Conservation (phyloP, 1,284 basidiomycete species). For the Hemileia vastatrix region DNA sequence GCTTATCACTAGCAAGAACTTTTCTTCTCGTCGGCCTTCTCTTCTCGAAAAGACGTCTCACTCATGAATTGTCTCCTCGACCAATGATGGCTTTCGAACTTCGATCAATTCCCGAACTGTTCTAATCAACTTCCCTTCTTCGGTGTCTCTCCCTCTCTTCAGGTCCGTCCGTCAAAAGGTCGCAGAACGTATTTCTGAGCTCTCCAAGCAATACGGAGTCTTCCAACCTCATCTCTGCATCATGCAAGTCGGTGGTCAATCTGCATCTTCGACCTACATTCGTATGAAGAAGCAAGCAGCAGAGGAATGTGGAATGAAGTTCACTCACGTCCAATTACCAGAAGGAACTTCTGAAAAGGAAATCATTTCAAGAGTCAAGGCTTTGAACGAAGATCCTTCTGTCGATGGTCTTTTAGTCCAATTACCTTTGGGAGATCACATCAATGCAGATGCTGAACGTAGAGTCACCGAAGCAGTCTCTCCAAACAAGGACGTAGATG, state of each 20-base stretch:
- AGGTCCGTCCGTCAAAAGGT: conserved; percentile 34
- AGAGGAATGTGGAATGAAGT: conserved; percentile 41
- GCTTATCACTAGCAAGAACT: too few species aligned
- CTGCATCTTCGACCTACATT: conserved; percentile 43
- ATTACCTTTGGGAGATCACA: conserved; percentile 41
- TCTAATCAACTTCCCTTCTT: background rate
- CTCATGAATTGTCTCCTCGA: too few species aligned
- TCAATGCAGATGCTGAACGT: conserved; percentile 40
- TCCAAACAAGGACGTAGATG: conserved; percentile 43
- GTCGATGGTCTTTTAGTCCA: conserved; percentile 44
- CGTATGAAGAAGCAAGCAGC: conserved; percentile 43
- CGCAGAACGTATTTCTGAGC: conserved; percentile 31
- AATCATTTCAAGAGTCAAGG: conserved; percentile 34
- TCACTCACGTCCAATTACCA: conserved; percentile 40
- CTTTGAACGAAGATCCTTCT: conserved; percentile 39
- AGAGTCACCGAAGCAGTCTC: conserved; percentile 39
- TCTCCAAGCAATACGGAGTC: too few species aligned
- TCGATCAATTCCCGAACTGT: too few species aligned
- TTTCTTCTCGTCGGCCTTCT: too few species aligned
- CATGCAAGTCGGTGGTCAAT: conserved; percentile 40
- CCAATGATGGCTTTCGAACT: too few species aligned
- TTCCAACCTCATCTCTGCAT: conserved; percentile 40
- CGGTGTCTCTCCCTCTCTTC: background rate
- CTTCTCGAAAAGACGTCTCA: too few species aligned
- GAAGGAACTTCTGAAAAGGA: conserved; percentile 32